Evolutionary conservation across 2,329 filamentous ascomycete species (phyloP), one percentile per base, ranked within the genome.

Genomic region (Ophiostoma angusticollis): DNA sequence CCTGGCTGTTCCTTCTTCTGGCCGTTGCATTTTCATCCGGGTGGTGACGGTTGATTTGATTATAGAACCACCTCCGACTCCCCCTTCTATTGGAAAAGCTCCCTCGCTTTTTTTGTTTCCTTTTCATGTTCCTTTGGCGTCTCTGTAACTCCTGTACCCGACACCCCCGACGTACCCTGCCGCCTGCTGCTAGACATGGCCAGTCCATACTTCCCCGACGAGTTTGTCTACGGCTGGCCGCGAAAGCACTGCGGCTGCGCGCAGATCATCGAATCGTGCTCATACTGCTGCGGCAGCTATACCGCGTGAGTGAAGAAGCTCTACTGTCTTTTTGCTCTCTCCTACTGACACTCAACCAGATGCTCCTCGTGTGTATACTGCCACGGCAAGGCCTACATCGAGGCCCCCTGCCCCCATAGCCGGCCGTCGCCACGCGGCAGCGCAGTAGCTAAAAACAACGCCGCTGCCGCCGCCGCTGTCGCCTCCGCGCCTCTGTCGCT

Each of bases 161-260:
- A 13, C 12, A 39, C 3, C n/a, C n/a, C n/a, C n/a, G n/a, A n/a
- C n/a, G n/a, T n/a, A n/a, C n/a, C n/a, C n/a, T n/a, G n/a, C n/a
- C n/a, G n/a, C n/a, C n/a, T n/a, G n/a, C n/a, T n/a, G n/a, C n/a
- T n/a, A n/a, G n/a, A n/a, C 22, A 47, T 45, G 43, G 14, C 27
- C 2, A 11, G 24, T 8, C 30, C n/a, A 11, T 16, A 28, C 24
- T 35, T 35, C 2, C 9, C 34, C 8, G 42, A 44, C 24, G 46
- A 48, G 11, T 45, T 47, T 30, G 45, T 48, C 23, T 41, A 38
- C 14, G 45, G 45, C 5, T 48, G 42, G 42, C 41, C 45, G 4
- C 29, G 13, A 9, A 47, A 43, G 14, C 23, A 30, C 18, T 48
- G 46, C 14, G 46, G 46, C 3, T 48, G 46, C 9, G 12, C 34